Conservation (phyloP, 805 yeast genomes). For the Teunomyces gatunensis region DNA sequence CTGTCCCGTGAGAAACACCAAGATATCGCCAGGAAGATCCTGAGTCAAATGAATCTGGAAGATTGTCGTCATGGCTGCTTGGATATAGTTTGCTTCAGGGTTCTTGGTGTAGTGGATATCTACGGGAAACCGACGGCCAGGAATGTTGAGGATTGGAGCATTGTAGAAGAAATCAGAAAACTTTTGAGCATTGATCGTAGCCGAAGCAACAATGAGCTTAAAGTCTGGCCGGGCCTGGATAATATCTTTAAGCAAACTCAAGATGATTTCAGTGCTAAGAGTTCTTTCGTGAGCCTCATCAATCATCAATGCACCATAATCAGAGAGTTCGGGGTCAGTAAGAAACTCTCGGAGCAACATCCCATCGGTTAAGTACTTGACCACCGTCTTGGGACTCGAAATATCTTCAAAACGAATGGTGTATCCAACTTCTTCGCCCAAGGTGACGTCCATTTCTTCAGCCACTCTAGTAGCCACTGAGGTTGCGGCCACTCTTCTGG, state of each 20-base stretch:
- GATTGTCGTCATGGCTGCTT: slow-evolving; percentile 84
- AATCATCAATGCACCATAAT: slow-evolving; percentile 81
- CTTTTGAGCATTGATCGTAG: slow-evolving; percentile 87
- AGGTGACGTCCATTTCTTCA: slow-evolving; percentile 73
- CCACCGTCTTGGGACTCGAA: slow-evolving; percentile 56
- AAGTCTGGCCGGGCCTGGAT: slow-evolving; percentile 63
- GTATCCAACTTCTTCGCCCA: slow-evolving; percentile 92
- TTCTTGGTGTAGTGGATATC: slow-evolving; percentile 77
- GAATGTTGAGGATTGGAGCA: slow-evolving; percentile 86
- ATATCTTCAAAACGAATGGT: slow-evolving; percentile 83
- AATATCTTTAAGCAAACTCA: slow-evolving; percentile 78
- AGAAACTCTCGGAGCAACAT: slow-evolving; percentile 84
- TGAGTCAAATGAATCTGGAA: slow-evolving; percentile 76
- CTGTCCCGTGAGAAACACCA: slow-evolving; percentile 92
- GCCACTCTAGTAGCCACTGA: slow-evolving; percentile 91
- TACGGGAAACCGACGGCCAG: slow-evolving; percentile 93
- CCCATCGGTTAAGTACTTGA: slow-evolving; percentile 96
- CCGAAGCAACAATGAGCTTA: slow-evolving; percentile 81
- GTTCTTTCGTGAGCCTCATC: slow-evolving; percentile 99
- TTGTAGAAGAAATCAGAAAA: slow-evolving; percentile 77
- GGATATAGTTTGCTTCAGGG: slow-evolving; percentile 89
- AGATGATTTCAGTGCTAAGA: slow-evolving; percentile 77
- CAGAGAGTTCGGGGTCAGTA: slow-evolving; percentile 64
- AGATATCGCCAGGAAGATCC: slow-evolving; percentile 75
- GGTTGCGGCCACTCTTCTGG: slow-evolving; percentile 92